Base-by-base conservation (phyloP, 129 eudicot genomes). In the Flaveria linearis region DNA sequence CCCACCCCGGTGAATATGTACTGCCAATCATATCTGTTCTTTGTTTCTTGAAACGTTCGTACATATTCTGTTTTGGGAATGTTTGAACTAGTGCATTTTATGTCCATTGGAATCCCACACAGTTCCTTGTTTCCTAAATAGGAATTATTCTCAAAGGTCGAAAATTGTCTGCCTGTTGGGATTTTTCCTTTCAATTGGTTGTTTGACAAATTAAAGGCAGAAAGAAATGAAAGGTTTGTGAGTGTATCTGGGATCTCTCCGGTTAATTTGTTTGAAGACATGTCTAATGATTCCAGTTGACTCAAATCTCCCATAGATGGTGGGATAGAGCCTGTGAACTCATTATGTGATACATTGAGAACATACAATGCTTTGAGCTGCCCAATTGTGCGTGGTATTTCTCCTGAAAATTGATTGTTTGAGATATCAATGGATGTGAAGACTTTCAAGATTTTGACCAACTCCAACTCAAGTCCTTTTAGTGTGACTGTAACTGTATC, bases 381-480 rank as follows among this genome's bases (percentile, higher is more conserved):
- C 8, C 92, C 96, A 18, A 93, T 47, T 55, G 85, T 45, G 0
- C 1, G 7, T 20, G 98, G 96, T 36, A 89, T 88, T 8, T 15
- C 71, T 41, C 95, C 92, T 7, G 82, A 66, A 65, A 92, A 86
- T 2, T 12, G 18, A 70, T 92, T 90, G 30, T 36, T 51, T 23
- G 92, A 90, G 76, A 92, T 78, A 58, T 92, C 94, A 30, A 92
- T 36, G 69, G 92, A 78, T 26, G 91, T 86, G 84, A 86, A 92
- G 7, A 90, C 14, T 0, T 76, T 86, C 36, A 88, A 45, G 53
- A 90, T 87, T n/a, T 90, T 86, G 56, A 61, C 81, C 9, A 92
- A 76, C 83, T 88, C 88, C 71, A 82, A 1, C 39, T 86, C 86
- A 7, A 23, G 68, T 33, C 93, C 91, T 82, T 87, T 89, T 62